Base-by-base conservation (phyloP, 2,329 filamentous ascomycete species). In the Aspergillus versicolor region DNA sequence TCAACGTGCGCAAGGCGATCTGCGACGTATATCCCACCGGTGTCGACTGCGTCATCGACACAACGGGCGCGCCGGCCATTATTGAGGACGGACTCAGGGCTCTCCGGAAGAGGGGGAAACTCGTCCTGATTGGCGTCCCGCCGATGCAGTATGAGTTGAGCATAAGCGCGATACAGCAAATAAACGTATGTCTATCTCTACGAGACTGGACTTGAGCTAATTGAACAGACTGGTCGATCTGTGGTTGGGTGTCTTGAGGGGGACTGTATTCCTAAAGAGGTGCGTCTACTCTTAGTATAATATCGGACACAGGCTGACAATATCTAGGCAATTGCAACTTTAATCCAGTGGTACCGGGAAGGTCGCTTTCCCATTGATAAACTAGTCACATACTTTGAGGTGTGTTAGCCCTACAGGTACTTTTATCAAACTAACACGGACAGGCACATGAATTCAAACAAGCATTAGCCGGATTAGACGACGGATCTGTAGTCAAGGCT, bases 101-200 rank as follows among this genome's bases (percentile, higher is more conserved):
- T 12, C 59, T 60, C 2, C 66, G 77, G 24, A 73, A 75, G 13
- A 72, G 74, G 49, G 82, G 80, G 2, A 78, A 78, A 54, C 72
- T 82, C n/a, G 74, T 83, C 2, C 75, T 82, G 56, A 78, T 84
- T 21, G 81, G 82, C 1, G 75, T 77, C 0, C 75, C 80, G 5
- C 75, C 77, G 47, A 70, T 74, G 2, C 75, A 45, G 1, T 65
- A 57, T 37, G 40, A 52, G 49, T 19, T 52, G n/a, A 22, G 49
- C 2, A 11, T 52, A 9, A 34, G 3, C 13, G 49, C 17, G 27
- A 42, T 52, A n/a, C 5, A 34, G 24, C 49, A 52, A 44, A 34
- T 52, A 21, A 56, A 56, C 37, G 64, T 66, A 49, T 51, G 38
- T 34, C 46, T 30, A 30, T 3, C 27, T 1, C 27, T 9, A 30